Evolutionary conservation across 2,329 filamentous ascomycete species (phyloP).

Genomic region (Clonostachys rosea): DNA sequence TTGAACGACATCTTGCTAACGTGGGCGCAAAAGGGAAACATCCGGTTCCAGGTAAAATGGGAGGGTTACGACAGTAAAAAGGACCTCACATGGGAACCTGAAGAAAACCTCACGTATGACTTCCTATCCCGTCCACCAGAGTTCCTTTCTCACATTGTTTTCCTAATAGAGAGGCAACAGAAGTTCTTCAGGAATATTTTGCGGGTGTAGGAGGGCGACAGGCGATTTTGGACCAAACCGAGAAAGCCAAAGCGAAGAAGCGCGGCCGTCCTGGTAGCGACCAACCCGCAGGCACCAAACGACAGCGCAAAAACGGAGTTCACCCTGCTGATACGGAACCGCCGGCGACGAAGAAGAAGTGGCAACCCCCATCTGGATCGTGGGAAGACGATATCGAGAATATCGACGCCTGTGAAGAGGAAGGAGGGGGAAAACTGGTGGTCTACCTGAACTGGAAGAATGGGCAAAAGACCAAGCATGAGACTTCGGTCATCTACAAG

Average conservation of each 20-base stretch:
- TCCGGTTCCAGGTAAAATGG: slow-evolving; percentile 75
- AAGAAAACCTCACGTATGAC: slow-evolving; percentile 49
- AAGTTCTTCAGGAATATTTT: slow-evolving; percentile 63
- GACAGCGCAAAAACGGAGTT: slow-evolving; percentile 38
- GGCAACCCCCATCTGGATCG: slow-evolving; percentile 65
- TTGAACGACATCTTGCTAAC: neutral
- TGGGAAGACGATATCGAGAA: slow-evolving; percentile 72
- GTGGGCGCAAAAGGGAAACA: slow-evolving; percentile 28
- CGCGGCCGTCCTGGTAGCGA: slow-evolving; percentile 42
- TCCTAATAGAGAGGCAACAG: slow-evolving; percentile 49
- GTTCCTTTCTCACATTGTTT: slow-evolving; percentile 1
- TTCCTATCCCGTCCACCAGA: neutral
- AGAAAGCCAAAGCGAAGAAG: slow-evolving; percentile 52
- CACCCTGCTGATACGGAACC: slow-evolving; percentile 45
- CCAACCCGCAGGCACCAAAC: slow-evolving; percentile 31
- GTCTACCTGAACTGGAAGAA: slow-evolving; percentile 74
- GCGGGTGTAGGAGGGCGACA: slow-evolving; percentile 58
- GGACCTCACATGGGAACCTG: slow-evolving; percentile 76
- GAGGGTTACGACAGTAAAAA: slow-evolving; percentile 66
- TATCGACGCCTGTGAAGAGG: slow-evolving; percentile 70
- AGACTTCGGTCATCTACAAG: slow-evolving; percentile 62
- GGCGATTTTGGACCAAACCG: slow-evolving; percentile 44
- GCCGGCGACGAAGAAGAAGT: slow-evolving; percentile 41
- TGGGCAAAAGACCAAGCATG: slow-evolving; percentile 69
- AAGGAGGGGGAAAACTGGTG: slow-evolving; percentile 50